Conservation (phyloP, 306 rosid genomes). For the Sicyos baderoa region DNA sequence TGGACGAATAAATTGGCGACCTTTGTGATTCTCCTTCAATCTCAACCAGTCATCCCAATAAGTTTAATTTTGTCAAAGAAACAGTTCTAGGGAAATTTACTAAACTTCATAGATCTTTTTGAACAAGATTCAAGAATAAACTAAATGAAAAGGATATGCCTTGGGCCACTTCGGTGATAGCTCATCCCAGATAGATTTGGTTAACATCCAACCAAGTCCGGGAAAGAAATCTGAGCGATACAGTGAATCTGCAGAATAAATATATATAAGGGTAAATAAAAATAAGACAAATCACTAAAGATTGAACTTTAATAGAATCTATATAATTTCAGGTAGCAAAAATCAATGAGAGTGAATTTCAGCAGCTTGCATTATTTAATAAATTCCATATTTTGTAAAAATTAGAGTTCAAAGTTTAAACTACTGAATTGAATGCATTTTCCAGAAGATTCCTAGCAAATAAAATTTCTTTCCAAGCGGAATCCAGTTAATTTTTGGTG, state of each 20-base stretch:
- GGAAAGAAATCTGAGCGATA: conserved; percentile 97
- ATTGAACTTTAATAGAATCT: background rate
- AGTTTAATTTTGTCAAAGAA: conserved; percentile 74
- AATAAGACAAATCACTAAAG: conserved; percentile 3
- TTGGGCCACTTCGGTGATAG: conserved; percentile 99
- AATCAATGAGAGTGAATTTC: background rate
- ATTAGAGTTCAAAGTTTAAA: background rate
- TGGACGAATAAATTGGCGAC: conserved; percentile 88
- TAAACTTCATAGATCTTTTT: background rate
- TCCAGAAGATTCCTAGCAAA: background rate
- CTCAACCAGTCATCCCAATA: conserved; percentile 99
- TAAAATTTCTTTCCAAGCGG: background rate
- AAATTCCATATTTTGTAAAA: background rate
- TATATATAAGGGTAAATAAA: background rate
- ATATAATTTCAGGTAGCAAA: background rate
- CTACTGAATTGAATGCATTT: background rate
- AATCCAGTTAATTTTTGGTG: background rate
- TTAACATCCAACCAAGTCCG: conserved; percentile 94
- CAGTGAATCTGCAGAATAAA: conserved; percentile 51
- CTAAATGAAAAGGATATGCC: conserved; percentile 78
- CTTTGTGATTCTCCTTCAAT: conserved; percentile 69
- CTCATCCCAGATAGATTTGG: conserved; percentile 84
- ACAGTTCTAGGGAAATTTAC: conserved; percentile 20
- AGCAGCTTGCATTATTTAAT: conserved; percentile 8
- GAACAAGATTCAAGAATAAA: conserved; percentile 18